A percentile compares a stretch with the other conserved stretches of the same genome.
Conservation (phyloP, 331 rosid species). For the Quercus phellos region DNA sequence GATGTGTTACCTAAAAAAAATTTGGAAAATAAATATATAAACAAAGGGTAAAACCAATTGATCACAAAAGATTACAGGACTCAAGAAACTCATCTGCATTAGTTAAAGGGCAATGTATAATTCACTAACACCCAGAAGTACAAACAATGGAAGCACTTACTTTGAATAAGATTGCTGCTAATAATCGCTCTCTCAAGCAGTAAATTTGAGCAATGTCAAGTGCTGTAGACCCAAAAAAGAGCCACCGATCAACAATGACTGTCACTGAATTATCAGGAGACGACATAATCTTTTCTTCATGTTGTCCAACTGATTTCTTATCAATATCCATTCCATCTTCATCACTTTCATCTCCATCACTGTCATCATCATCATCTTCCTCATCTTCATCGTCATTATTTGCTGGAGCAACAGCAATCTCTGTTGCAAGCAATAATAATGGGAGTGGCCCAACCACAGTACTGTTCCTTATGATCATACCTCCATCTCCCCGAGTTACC, state of each 20-base stretch:
- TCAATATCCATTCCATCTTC: conserved; percentile 59
- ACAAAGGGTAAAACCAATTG: conserved; percentile 8
- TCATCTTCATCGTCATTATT: conserved; percentile 11
- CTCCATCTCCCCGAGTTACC: conserved; percentile 70
- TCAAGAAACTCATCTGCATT: not conserved
- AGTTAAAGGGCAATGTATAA: not conserved
- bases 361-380: not conserved
- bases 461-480: conserved; percentile 56
- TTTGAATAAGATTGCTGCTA: conserved; percentile 63
- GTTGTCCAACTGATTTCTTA: conserved; percentile 29
- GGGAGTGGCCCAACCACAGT: conserved; percentile 74
- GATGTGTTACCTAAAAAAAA: conserved; percentile 56
- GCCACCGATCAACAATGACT: conserved; percentile 81
- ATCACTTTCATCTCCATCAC: conserved; percentile 29
- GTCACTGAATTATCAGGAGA: conserved; percentile 64
- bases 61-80: not conserved
- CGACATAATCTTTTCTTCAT: conserved; percentile 61
- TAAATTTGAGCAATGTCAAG: conserved; percentile 88
- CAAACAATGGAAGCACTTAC: conserved; percentile 36
- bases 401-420: conserved; percentile 78
- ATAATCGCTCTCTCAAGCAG: conserved; percentile 83
- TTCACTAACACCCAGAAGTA: not conserved
- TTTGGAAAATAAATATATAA: not conserved
- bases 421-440: conserved; percentile 64
- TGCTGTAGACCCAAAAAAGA: conserved; percentile 55